Percentiles rank a stretch among this genome's conserved stretches.
Conservation (phyloP, 805 yeast species). For the Hagleromyces aurorensis region DNA sequence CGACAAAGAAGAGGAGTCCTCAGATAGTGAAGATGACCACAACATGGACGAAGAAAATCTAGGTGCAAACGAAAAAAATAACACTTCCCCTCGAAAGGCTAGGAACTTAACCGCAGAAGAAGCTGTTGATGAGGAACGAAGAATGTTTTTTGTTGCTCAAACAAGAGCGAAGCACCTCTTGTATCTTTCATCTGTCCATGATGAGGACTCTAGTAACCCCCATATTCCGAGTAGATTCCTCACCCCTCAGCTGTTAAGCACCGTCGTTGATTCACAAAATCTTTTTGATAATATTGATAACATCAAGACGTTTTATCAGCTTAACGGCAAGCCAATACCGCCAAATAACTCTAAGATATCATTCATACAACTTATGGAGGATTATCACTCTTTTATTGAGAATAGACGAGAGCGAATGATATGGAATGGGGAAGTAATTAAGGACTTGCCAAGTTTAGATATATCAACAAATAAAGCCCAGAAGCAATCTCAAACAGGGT, state of each 20-base stretch:
- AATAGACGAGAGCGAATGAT: constrained; percentile 23
- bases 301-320: constrained; percentile 18
- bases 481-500: constrained; percentile 8
- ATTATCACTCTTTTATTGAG: constrained; percentile 23
- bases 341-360: constrained; percentile 13
- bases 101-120: constrained; percentile 9
- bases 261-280: constrained; percentile 24
- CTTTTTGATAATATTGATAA: constrained; percentile 16
- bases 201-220: constrained; percentile 11
- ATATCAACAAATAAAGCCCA: constrained; percentile 11
- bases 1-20: constrained; percentile 23
- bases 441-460: constrained; percentile 16
- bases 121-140: constrained; percentile 61
- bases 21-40: constrained; percentile 22
- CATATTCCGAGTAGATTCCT: constrained; percentile 29
- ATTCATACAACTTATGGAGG: constrained; percentile 18
- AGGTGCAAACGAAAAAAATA: constrained; percentile 10
- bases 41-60: constrained; percentile 11
- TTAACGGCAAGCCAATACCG: constrained; percentile 10
- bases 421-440: constrained; percentile 24
- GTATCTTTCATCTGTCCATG: constrained; percentile 33
- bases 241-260: constrained; percentile 20
- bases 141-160: constrained; percentile 81
- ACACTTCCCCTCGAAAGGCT: constrained; percentile 5
- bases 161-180: constrained; percentile 68